These are phyloP conservation scores for Evernia prunastri DNA, from an alignment of 495 filamentous ascomycete species.

Conservation along the genomic window DNA sequence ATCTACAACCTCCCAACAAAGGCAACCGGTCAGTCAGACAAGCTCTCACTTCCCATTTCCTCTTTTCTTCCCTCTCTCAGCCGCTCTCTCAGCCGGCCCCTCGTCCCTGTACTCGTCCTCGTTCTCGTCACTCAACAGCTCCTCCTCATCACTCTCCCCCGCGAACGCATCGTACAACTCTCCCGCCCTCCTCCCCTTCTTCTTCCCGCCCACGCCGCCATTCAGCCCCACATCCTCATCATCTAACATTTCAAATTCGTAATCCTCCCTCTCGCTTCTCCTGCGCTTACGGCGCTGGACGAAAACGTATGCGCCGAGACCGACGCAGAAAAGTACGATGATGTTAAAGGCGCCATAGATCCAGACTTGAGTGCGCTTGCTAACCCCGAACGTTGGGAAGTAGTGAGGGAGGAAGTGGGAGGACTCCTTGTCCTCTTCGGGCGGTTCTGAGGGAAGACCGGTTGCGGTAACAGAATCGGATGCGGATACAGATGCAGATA, in stretches of 20 bases:
- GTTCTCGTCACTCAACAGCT: slow-evolving; percentile 23
- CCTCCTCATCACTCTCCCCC: slow-evolving; percentile 45
- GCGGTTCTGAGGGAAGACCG: slow-evolving; percentile 31
- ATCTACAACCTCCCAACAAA: not conserved
- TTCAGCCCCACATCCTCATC: slow-evolving; percentile 66
- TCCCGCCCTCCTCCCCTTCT: slow-evolving; percentile 60
- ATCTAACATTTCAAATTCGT: slow-evolving; percentile 90
- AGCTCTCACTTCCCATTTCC: not conserved
- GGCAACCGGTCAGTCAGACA: not conserved
- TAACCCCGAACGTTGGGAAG: slow-evolving; percentile 92
- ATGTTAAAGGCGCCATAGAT: slow-evolving; percentile 82
- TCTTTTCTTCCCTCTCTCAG: slow-evolving; percentile 1
- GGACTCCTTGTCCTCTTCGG: slow-evolving; percentile 22
- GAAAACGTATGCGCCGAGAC: slow-evolving; percentile 72
- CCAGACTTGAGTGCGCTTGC: slow-evolving; percentile 84
- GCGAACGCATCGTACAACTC: slow-evolving; percentile 98
- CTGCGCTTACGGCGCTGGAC: slow-evolving; percentile 69
- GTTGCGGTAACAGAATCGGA: slow-evolving; percentile 40
- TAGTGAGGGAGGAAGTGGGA: slow-evolving; percentile 75
- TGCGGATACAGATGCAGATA: slow-evolving; percentile 31
- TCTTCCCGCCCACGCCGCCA: slow-evolving; percentile 35
- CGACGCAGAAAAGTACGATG: slow-evolving; percentile 78
- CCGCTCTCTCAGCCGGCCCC: slow-evolving; percentile 3
- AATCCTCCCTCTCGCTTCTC: slow-evolving; percentile 74
- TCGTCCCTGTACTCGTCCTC: slow-evolving; percentile 22